Evolutionary conservation across 2,329 filamentous ascomycete genomes (phyloP), one percentile per base, ranked within the genome.

Genomic region (Ciborinia camelliae): DNA sequence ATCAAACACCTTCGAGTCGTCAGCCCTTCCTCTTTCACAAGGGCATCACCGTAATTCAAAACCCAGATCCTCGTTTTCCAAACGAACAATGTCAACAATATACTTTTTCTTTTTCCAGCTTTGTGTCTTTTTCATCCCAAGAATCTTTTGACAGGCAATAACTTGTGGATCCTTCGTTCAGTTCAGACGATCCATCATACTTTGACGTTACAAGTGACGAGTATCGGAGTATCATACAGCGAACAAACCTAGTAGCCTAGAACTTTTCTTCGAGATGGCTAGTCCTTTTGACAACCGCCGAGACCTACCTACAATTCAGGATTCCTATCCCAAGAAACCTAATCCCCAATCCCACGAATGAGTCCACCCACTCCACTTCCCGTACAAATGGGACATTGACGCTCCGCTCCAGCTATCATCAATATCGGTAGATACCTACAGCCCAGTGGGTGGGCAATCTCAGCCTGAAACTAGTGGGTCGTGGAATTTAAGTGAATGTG

Each of bases 341-440:
- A n/a, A n/a, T n/a, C n/a, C n/a, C 32, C 37, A 50, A 28, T 43
- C 12, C 26, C 39, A 43, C 8, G 37, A 41, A 30, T 7, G 1
- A 47, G 39, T 39, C 52, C n/a, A 48, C 41, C 10, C 23, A 30
- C 15, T 26, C 60, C 51, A 55, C 51, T 39, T 30, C 28, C 45
- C 53, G 53, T 59, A 48, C 45, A 45, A 54, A 66, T 65, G 68
- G 68, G 60, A 65, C 65, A 23, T 26, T 7, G 52, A 57, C 62
- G 57, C 68, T 65, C 66, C 66, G 54, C 53, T 57, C 65, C 66
- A 65, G 54, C 53, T 57, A 61, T 65, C 59, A 12, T 65, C 57
- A 57, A 51, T 62, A 43, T 64, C 23, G 52, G 20, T 14, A 10
- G 23, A 48, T 15, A 7, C 18, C 30, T n/a, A n/a, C n/a, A n/a